Evolutionary conservation across 768 basidiomycete genomes (phyloP), one percentile per base, ranked within the genome.

Genomic region (Auriscalpium microsporum): DNA sequence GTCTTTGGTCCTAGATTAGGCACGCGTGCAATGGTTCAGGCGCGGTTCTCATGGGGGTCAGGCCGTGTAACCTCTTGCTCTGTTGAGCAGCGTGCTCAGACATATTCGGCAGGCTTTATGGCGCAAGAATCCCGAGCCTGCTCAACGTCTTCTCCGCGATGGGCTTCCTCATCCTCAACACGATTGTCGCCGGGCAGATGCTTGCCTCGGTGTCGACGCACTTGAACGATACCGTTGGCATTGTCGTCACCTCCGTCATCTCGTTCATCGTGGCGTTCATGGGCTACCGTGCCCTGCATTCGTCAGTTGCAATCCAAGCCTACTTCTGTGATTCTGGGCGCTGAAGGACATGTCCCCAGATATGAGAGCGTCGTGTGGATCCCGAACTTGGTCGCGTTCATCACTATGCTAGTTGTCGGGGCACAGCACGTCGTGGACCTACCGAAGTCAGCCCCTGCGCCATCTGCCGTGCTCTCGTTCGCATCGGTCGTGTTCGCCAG

Each of bases 1-100:
- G 74, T 75, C 2, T 80, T 78, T 50, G 79, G 81, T 1, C 80
- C 81, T 2, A 77, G 77, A 54, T 64, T 78, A 2, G 81, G 81
- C 2, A 75, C 73, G 63, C 73, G 81, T 16, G 76, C 79, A 16
- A 83, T 83, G 81, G 73, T 80, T 7, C 74, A 79, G 50, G 72
- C 78, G 1, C 71, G 81, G 21, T 83, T 76, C 60, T 77, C 75
- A 0, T 78, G 78, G 69, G 79, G 79, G 75, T 78, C 4, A 28
- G 28, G 28, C 28, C 5, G 4, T 4, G 28, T 28, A 7, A 28
- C 28, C 5, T 28, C 28, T 28, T 28, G 5, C 28, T 28, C 28
- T 2, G 2, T n/a, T 7, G 13, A 37, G 51, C 21, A 14, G 11
- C 33, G 10, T 23, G 11, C 28, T 28, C 21, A n/a, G 17, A 16